Base-by-base conservation (phyloP, 2,329 filamentous ascomycete species). In the Hypoxylon sp. region DNA sequence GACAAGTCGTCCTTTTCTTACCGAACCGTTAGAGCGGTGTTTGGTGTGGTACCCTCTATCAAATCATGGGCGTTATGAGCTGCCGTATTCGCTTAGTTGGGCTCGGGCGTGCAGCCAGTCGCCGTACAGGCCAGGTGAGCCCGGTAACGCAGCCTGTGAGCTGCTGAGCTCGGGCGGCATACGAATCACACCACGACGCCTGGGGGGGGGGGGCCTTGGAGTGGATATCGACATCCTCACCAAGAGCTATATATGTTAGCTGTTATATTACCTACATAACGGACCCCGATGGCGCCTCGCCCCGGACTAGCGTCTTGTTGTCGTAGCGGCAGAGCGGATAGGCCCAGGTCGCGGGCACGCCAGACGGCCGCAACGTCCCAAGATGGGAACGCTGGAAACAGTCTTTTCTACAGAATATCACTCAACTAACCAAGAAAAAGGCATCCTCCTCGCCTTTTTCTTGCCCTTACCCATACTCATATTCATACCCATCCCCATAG, bases 351-450 rank as follows among this genome's bases (percentile, higher is more conserved):
- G 20, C 17, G 41, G 48, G 37, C 38, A 56, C 42, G 38, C 52
- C 55, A 62, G 45, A 55, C 59, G 59, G 59, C 27, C 41, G 53
- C 11, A 49, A 35, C 56, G 45, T 35, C 59, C 59, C 37, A 51
- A 55, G 53, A 53, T 49, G 55, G 59, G 55, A 62, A 56, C 55
- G 51, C 48, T 43, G 43, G 55, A 37, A 18, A n/a, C 35, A 18
- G n/a, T n/a, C n/a, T n/a, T n/a, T n/a, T 53, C 24, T 15, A 24
- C 27, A 45, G 17, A 11, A 48, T 51, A 53, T 62, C 24, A 58
- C 51, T 59, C 35, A 59, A 59, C n/a, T n/a, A n/a, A n/a, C n/a
- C n/a, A n/a, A n/a, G n/a, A 49, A 55, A n/a, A 33, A 8, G 15
- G 4, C 26, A 55, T 55, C 55, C 48, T 40, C 40, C 51, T 62